A percentile compares a stretch with the other conserved stretches of the same genome.
Evolutionary conservation across 2,329 filamentous ascomycete genomes (phyloP).

Genomic region (Aspergillus calidoustus): DNA sequence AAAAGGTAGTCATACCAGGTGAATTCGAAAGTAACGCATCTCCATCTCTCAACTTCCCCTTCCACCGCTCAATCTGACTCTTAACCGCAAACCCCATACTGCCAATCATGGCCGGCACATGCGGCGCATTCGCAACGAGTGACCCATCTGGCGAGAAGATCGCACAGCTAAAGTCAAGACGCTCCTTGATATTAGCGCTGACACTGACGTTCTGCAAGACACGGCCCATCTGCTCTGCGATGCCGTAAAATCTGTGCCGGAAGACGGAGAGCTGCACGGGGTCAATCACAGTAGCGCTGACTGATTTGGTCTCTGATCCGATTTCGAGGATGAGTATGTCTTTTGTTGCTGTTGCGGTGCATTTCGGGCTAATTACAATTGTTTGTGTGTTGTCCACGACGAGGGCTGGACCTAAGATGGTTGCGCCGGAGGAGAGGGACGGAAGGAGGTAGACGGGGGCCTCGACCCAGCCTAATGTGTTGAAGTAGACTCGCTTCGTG

Average conservation of each 20-base stretch:
- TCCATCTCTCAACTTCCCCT: slow-evolving; percentile 74
- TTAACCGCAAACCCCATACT: slow-evolving; percentile 85
- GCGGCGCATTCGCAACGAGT: slow-evolving; percentile 70
- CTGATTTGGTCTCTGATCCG: slow-evolving; percentile 47
- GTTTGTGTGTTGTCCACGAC: slow-evolving; percentile 78
- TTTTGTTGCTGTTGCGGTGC: slow-evolving; percentile 75
- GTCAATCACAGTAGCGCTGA: slow-evolving; percentile 41
- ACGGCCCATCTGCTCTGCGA: slow-evolving; percentile 63
- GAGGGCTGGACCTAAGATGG: slow-evolving; percentile 71
- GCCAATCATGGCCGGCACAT: slow-evolving; percentile 79
- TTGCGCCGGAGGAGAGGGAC: slow-evolving; percentile 37
- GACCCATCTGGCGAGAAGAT: slow-evolving; percentile 77
- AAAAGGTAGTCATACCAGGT: slow-evolving; percentile 80
- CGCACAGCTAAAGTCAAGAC: slow-evolving; percentile 81
- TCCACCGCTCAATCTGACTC: slow-evolving; percentile 80
- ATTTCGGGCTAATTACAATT: slow-evolving; percentile 81
- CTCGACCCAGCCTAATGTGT: slow-evolving; percentile 45
- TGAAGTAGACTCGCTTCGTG: slow-evolving; percentile 51
- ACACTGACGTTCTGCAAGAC: slow-evolving; percentile 61
- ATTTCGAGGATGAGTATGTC: slow-evolving; percentile 91
- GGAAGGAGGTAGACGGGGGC: slow-evolving; percentile 44
- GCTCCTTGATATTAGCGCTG: slow-evolving; percentile 77
- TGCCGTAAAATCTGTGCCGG: slow-evolving; percentile 62
- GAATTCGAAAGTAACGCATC: slow-evolving; percentile 86
- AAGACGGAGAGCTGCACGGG: slow-evolving; percentile 61